Conservation (phyloP, 2,329 filamentous ascomycete species). For the Fusarium graminum region DNA sequence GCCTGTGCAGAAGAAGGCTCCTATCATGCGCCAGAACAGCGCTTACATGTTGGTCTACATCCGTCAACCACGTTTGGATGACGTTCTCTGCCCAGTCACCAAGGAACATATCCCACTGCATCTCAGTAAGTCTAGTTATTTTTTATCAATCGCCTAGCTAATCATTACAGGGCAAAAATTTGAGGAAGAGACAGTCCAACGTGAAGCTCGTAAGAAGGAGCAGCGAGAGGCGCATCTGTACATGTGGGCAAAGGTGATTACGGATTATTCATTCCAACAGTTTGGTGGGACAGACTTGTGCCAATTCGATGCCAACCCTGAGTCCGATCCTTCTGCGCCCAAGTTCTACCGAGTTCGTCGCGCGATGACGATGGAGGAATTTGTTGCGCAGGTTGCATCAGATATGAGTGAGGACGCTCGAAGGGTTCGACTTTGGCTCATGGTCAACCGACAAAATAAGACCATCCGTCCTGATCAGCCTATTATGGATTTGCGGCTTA, state of each 20-base stretch:
- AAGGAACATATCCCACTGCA: constrained; percentile 84
- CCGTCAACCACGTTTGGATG: constrained; percentile 85
- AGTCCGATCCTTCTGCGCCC: constrained; percentile 78
- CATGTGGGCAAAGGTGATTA: constrained; percentile 85
- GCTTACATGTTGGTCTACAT: constrained; percentile 99
- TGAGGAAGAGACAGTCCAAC: constrained; percentile 82
- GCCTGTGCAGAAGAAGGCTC: constrained; percentile 66
- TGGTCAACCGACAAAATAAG: constrained; percentile 99
- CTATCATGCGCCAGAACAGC: constrained; percentile 77
- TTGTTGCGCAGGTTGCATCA: constrained; percentile 76
- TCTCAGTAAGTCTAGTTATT: constrained; percentile 69
- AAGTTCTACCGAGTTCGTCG: constrained; percentile 79
- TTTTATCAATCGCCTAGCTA: constrained; percentile 20
- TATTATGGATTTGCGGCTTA: constrained; percentile 81
- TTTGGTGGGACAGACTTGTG: constrained; percentile 89
- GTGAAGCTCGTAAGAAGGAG: constrained; percentile 85
- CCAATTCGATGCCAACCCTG: constrained; percentile 72
- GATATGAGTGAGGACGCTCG: constrained; percentile 77
- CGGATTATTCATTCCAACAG: constrained; percentile 81
- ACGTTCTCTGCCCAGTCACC: constrained; percentile 82
- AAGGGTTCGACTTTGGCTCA: constrained; percentile 87
- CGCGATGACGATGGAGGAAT: constrained; percentile 80
- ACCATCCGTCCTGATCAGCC: constrained; percentile 92
- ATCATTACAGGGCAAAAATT: constrained; percentile 72
- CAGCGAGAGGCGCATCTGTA: constrained; percentile 95